A percentile compares a stretch with the other conserved stretches of the same genome.
Evolutionary conservation across 2,329 filamentous ascomycete species (phyloP).

Genomic region (Cytospora piceicola): DNA sequence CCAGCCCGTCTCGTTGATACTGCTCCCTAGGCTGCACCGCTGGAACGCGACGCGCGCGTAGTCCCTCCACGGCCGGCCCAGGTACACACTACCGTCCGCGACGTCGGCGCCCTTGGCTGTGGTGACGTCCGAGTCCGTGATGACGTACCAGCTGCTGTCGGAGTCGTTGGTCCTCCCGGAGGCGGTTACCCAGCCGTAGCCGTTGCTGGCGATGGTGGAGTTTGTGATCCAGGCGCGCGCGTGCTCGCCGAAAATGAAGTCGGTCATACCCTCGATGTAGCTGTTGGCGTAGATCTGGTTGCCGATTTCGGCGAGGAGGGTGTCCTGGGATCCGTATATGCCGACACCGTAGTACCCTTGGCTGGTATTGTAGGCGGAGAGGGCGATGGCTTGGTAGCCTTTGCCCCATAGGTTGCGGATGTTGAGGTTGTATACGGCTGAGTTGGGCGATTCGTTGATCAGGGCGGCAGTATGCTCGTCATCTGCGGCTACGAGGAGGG

Average conservation of each 20-base stretch:
- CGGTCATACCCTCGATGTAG: slow-evolving; percentile 59
- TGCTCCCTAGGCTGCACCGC: slow-evolving; percentile 46
- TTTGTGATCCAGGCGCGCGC: slow-evolving; percentile 57
- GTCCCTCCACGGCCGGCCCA: slow-evolving; percentile 57
- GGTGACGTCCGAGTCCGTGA: slow-evolving; percentile 54
- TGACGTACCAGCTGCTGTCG: slow-evolving; percentile 55
- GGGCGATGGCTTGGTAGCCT: slow-evolving; percentile 55
- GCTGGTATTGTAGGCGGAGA: slow-evolving; percentile 53
- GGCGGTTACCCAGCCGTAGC: slow-evolving; percentile 51
- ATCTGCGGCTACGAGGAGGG: not conserved
- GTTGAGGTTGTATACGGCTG: slow-evolving; percentile 61
- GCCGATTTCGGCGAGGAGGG: slow-evolving; percentile 52
- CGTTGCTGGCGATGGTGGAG: slow-evolving; percentile 51
- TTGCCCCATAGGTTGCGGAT: slow-evolving; percentile 52
- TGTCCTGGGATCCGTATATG: slow-evolving; percentile 61
- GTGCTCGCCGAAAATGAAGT: slow-evolving; percentile 63
- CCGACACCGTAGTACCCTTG: slow-evolving; percentile 62
- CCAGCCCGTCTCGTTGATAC: slow-evolving; percentile 58
- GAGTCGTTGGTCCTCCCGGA: slow-evolving; percentile 43
- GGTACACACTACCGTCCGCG: slow-evolving; percentile 49
- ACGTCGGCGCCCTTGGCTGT: slow-evolving; percentile 44
- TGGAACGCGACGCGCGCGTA: slow-evolving; percentile 56
- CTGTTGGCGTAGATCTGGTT: slow-evolving; percentile 58
- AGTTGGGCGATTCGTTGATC: slow-evolving; percentile 47
- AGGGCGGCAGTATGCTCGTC: slow-evolving; percentile 46